These are phyloP conservation scores for Skeletonema menzelii DNA, from an alignment of 108 stramenopile species.

Conservation along the genomic window DNA sequence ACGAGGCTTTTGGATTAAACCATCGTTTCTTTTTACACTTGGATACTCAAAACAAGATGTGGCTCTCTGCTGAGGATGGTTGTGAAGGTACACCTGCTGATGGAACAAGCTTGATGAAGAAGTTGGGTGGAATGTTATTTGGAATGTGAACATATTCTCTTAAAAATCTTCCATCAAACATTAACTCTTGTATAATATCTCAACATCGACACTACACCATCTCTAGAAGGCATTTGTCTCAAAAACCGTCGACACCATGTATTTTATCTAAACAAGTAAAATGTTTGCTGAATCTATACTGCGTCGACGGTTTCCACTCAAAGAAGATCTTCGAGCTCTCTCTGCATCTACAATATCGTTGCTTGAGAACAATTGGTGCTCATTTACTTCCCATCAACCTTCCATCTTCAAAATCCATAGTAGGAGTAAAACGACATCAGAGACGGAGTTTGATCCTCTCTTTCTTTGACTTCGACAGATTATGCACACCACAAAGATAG, in stretches of 20 bases:
- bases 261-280: no score
- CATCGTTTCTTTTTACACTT: constrained; percentile 82
- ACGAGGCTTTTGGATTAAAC: constrained; percentile 64
- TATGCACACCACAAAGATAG: no score
- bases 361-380: background rate
- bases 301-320: background rate
- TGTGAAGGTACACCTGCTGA: constrained; percentile 71
- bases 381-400: background rate
- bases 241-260: no score
- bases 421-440: background rate
- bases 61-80: constrained; percentile 84
- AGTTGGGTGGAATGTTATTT: constrained; percentile 45
- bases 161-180: background rate
- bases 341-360: background rate
- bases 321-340: background rate
- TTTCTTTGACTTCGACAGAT: no score
- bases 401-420: background rate
- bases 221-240: no score
- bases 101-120: constrained; percentile 36
- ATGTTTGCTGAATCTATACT: background rate
- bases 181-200: background rate
- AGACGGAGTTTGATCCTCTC: no score
- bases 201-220: background rate
- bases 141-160: constrained; percentile 13
- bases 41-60: constrained; percentile 53